A percentile compares a stretch with the other conserved stretches of the same genome.
Conservation (phyloP, 1,284 basidiomycete species). For the Melanopsichium pennsylvanicum region DNA sequence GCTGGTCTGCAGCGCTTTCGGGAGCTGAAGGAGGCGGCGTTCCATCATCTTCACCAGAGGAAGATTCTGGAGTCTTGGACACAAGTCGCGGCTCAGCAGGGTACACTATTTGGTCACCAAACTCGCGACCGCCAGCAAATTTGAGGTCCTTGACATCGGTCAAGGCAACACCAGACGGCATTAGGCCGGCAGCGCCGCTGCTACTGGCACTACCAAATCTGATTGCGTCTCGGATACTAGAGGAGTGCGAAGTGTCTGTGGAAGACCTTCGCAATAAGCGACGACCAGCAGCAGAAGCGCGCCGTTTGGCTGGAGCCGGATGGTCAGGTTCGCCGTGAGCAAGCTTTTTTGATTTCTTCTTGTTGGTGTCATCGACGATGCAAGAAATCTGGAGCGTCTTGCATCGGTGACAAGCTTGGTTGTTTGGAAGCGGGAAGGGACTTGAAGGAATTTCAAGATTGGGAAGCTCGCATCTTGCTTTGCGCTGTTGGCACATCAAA, state of each 20-base stretch:
- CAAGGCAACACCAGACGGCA: slow-evolving; percentile 10
- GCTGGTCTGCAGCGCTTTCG: neutral
- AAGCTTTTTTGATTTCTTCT: slow-evolving; percentile 20
- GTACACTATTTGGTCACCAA: slow-evolving; percentile 37
- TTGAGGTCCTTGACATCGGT: slow-evolving; percentile 19
- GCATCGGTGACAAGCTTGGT: slow-evolving; percentile 35
- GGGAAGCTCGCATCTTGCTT: slow-evolving; percentile 39
- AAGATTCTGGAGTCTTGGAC: slow-evolving; percentile 26
- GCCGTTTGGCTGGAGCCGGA: neutral
- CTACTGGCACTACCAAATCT: slow-evolving; percentile 10
- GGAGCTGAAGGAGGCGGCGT: slow-evolving; percentile 8
- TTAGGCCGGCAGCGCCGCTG: slow-evolving; percentile 1
- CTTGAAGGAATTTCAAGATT: slow-evolving; percentile 35
- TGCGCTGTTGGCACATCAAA: slow-evolving; percentile 45
- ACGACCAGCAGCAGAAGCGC: slow-evolving; percentile 1
- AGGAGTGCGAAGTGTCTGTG: slow-evolving; percentile 17
- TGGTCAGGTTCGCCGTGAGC: neutral
- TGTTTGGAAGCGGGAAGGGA: slow-evolving; percentile 25
- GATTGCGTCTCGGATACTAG: neutral
- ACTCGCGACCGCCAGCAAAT: slow-evolving; percentile 31
- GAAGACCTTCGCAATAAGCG: slow-evolving; percentile 12
- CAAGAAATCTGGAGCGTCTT: slow-evolving; percentile 39
- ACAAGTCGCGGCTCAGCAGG: slow-evolving; percentile 27
- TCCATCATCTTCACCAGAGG: slow-evolving; percentile 14
- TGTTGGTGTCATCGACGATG: slow-evolving; percentile 39